phyloP scores from a whole-genome alignment of 163 green algal genomes.

The Scenedesmus sp. region DNA sequence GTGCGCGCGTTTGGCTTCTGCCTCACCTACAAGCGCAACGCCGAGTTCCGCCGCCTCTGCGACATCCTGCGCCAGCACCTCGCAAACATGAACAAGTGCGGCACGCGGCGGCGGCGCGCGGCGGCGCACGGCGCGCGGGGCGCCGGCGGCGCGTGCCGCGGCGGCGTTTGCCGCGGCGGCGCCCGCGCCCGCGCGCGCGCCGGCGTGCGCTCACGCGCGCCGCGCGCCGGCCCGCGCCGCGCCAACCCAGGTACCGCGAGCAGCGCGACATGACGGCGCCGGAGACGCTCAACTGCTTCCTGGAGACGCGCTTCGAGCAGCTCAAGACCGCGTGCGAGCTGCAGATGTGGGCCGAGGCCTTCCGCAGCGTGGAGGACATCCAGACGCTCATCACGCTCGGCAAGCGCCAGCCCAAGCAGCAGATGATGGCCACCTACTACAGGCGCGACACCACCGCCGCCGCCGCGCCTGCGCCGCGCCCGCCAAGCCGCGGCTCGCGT shows the following conservation, averaged over 20 bases:
- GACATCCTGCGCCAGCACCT: conserved; percentile 99
- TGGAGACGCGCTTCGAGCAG: conserved; percentile 98
- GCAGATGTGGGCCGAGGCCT: conserved; percentile 99
- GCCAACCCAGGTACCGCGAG: conserved; percentile 91
- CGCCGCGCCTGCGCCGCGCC: not conserved
- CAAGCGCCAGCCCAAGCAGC: conserved; percentile 87
- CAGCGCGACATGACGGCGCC: conserved; percentile 88
- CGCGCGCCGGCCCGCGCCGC: conserved; percentile 48
- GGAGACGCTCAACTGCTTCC: conserved; percentile 90
- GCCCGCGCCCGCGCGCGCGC: not conserved
- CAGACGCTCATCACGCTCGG: conserved; percentile 88
- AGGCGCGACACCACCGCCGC: conserved; percentile 43
- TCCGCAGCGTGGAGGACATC: conserved; percentile 98
- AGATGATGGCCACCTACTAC: conserved; percentile 97
- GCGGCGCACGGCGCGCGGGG: not conserved
- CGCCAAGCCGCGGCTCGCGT: too few species aligned
- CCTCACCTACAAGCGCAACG: conserved; percentile 95
- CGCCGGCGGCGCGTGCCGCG: not conserved
- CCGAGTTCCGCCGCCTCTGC: conserved; percentile 97
- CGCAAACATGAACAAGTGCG: conserved; percentile 79
- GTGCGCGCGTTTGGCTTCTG: conserved; percentile 94
- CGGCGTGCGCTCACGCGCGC: not conserved
- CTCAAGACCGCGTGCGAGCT: conserved; percentile 94
- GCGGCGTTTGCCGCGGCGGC: too few species aligned
- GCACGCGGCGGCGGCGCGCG: not conserved